phyloP scores from a whole-genome alignment of 2,329 filamentous ascomycete species.

The Scedosporium aurantiacum region DNA sequence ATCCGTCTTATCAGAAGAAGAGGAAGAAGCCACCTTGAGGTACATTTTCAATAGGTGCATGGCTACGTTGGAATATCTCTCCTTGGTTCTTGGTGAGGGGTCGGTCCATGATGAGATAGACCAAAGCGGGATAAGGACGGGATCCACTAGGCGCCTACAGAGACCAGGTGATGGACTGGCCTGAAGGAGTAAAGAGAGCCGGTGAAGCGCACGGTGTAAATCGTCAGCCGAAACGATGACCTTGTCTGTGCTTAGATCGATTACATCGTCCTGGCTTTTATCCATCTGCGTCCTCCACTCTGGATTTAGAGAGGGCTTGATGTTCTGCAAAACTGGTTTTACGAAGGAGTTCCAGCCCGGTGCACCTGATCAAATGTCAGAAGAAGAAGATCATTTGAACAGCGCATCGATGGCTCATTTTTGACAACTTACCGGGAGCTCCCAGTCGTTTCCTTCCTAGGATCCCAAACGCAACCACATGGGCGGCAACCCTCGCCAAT shows the following conservation, averaged over 20 bases:
- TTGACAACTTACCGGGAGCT: constrained; percentile 38
- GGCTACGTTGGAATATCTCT: constrained; percentile 33
- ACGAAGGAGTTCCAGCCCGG: constrained; percentile 54
- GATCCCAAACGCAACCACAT: constrained; percentile 56
- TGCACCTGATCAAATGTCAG: constrained; percentile 24
- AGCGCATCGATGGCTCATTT: not conserved
- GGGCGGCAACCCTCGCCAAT: constrained; percentile 46
- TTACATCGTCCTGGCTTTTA: constrained; percentile 24
- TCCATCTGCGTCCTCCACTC: not conserved
- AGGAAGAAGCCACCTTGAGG: constrained; percentile 44
- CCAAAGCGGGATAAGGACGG: constrained; percentile 53
- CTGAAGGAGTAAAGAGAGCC: constrained; percentile 44
- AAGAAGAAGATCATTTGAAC: not conserved
- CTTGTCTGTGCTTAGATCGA: constrained; percentile 32
- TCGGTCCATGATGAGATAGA: constrained; percentile 41
- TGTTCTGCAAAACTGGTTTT: constrained; percentile 40
- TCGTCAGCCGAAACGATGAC: constrained; percentile 35
- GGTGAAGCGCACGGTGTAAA: constrained; percentile 39
- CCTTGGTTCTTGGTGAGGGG: constrained; percentile 20
- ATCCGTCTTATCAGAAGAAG: constrained; percentile 36
- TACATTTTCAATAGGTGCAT: constrained; percentile 43
- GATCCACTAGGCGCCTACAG: constrained; percentile 47
- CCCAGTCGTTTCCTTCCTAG: constrained; percentile 52
- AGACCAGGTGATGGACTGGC: constrained; percentile 59
- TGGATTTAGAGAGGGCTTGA: constrained; percentile 32